Percentiles rank a stretch among this genome's conserved stretches.
phyloP scores from a whole-genome alignment of 768 basidiomycete species.

The Podaxis sp. region DNA sequence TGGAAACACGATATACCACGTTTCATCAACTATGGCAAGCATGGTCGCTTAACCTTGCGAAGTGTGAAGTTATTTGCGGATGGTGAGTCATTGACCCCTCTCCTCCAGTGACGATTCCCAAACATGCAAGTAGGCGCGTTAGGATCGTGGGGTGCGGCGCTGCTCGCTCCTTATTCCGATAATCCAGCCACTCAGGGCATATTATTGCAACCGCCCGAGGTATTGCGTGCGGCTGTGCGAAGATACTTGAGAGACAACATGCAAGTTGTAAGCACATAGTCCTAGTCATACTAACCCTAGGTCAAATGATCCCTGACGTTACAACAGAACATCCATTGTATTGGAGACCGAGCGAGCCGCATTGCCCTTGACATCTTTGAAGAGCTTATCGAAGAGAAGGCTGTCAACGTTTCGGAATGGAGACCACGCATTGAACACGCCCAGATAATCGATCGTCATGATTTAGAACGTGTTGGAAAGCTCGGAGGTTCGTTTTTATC shows the following conservation, averaged over 20 bases:
- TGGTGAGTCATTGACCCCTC: conserved; percentile 38
- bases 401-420: conserved; percentile 43
- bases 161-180: conserved; percentile 70
- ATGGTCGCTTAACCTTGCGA: conserved; percentile 54
- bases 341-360: conserved; percentile 86
- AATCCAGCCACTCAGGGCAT: conserved; percentile 70
- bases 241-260: conserved; percentile 73
- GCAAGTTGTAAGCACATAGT: conserved; percentile 67
- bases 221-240: conserved; percentile 52
- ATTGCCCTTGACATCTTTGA: conserved; percentile 85
- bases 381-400: conserved; percentile 42
- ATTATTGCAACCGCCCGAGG: conserved; percentile 57
- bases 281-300: background rate
- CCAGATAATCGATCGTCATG: conserved; percentile 76
- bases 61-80: conserved; percentile 79
- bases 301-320: background rate
- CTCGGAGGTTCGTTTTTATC: conserved; percentile 61
- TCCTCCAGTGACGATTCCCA: background rate
- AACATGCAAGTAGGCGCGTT: conserved; percentile 60
- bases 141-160: conserved; percentile 90
- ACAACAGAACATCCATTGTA: conserved; percentile 83
- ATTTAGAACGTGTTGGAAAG: conserved; percentile 65
- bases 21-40: conserved; percentile 57
- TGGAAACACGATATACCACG: conserved; percentile 67
- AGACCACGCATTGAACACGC: conserved; percentile 91